phyloP scores from a whole-genome alignment of 148 eudicot species.

The Limonium bicolor region DNA sequence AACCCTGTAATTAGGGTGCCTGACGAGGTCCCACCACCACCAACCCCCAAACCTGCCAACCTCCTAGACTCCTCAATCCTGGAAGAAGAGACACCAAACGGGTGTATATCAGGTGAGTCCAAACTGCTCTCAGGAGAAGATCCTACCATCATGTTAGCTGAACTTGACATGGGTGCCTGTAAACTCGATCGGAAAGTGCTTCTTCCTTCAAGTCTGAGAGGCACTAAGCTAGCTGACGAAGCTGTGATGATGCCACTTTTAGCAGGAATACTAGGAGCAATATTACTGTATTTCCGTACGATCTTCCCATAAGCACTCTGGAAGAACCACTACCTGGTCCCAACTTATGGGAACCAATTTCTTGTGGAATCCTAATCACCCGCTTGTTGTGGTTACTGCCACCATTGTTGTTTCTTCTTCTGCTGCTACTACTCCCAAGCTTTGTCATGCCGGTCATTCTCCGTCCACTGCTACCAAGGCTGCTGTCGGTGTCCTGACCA shows the following conservation, averaged over 20 bases:
- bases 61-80: conserved; percentile 56
- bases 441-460: conserved; percentile 21
- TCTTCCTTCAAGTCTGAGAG: conserved; percentile 61
- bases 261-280: too few relatives aligned
- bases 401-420: conserved; percentile 47
- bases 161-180: conserved; percentile 20
- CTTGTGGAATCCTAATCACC: too few relatives aligned
- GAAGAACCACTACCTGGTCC: too few relatives aligned
- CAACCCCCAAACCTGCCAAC: conserved; percentile 23
- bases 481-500: conserved; percentile 33
- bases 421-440: conserved; percentile 30
- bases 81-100: conserved; percentile 46
- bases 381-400: conserved; percentile 5
- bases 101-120: conserved; percentile 68
- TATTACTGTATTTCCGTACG: too few relatives aligned
- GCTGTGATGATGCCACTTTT: too few relatives aligned
- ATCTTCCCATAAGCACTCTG: too few relatives aligned
- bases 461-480: conserved; percentile 48
- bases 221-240: conserved; percentile 41
- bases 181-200: conserved; percentile 42
- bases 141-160: conserved; percentile 24
- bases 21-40: conserved; percentile 8
- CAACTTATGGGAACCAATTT: too few relatives aligned
- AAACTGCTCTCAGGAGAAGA: conserved; percentile 96
- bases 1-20: conserved; percentile 24